A percentile compares a stretch with the other conserved stretches of the same genome.
Conservation (phyloP, 2,329 filamentous ascomycete species). For the Conoideocrella luteorostrata region DNA sequence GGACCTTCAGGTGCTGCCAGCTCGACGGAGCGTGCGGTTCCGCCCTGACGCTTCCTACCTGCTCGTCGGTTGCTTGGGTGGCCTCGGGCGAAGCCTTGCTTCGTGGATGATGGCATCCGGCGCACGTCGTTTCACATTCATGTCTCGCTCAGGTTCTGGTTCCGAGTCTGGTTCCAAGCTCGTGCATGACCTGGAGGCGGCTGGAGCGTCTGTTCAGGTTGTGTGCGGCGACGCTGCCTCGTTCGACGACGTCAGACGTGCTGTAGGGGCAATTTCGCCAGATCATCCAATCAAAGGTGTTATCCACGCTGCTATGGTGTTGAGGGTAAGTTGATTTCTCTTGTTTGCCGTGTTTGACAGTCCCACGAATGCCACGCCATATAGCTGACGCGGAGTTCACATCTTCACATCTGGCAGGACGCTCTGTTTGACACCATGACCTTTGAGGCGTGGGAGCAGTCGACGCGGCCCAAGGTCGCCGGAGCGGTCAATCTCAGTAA, state of each 20-base stretch:
- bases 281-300: not conserved
- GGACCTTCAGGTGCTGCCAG: not conserved
- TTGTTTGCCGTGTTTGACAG: too few species aligned
- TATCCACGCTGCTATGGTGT: not conserved
- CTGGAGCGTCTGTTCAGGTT: not conserved
- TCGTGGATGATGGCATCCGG: constrained; percentile 7
- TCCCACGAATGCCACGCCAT: too few species aligned
- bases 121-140: not conserved
- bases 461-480: not conserved
- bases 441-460: not conserved
- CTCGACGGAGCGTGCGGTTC: not conserved
- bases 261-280: not conserved
- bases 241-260: not conserved
- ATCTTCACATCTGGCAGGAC: not conserved
- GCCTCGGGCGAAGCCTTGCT: constrained; percentile 14
- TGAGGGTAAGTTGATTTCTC: not conserved
- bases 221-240: not conserved
- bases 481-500: not conserved
- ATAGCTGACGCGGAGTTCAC: too few species aligned
- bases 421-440: not conserved
- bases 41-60: constrained; percentile 13
- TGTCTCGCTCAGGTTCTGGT: not conserved
- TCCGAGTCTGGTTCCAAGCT: not conserved
- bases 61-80: constrained; percentile 17
- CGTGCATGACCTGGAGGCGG: not conserved